Evolutionary conservation across 2,329 filamentous ascomycete species (phyloP).

Genomic region (Bipolaris cookei): DNA sequence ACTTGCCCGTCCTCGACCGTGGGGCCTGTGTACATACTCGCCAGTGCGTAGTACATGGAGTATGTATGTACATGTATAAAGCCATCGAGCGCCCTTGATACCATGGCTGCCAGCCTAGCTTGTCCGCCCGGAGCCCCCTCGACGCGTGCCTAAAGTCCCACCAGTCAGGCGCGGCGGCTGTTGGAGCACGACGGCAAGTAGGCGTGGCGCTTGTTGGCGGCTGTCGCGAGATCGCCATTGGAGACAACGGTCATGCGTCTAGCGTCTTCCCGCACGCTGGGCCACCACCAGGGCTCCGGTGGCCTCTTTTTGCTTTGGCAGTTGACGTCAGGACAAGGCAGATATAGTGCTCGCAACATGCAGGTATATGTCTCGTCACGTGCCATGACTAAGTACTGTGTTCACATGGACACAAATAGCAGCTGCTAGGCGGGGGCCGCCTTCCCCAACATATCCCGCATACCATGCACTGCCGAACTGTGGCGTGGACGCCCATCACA

Average conservation of each 20-base stretch:
- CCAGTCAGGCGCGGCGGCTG: constrained; percentile 16
- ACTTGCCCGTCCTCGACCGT: neutral
- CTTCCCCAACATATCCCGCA: no score
- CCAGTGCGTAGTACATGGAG: no score
- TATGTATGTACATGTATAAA: no score
- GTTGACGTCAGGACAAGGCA: neutral
- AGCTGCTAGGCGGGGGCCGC: no score
- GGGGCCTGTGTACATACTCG: no score
- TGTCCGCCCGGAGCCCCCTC: neutral
- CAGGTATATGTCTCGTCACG: neutral
- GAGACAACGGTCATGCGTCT: constrained; percentile 8
- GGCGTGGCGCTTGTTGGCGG: constrained; percentile 16
- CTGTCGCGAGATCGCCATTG: constrained; percentile 4
- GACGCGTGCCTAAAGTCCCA: constrained; percentile 8
- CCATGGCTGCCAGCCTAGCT: no score
- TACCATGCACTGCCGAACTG: neutral
- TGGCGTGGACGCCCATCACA: neutral
- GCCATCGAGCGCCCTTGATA: no score
- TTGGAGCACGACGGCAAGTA: constrained; percentile 14
- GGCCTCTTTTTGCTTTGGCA: neutral
- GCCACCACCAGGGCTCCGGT: constrained; percentile 8
- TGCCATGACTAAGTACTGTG: neutral
- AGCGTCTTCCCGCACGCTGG: constrained; percentile 17
- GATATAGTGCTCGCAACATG: neutral
- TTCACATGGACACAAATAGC: no score